Evolutionary conservation across 2,329 filamentous ascomycete genomes (phyloP).

Genomic region (Sporothrix mexicana): DNA sequence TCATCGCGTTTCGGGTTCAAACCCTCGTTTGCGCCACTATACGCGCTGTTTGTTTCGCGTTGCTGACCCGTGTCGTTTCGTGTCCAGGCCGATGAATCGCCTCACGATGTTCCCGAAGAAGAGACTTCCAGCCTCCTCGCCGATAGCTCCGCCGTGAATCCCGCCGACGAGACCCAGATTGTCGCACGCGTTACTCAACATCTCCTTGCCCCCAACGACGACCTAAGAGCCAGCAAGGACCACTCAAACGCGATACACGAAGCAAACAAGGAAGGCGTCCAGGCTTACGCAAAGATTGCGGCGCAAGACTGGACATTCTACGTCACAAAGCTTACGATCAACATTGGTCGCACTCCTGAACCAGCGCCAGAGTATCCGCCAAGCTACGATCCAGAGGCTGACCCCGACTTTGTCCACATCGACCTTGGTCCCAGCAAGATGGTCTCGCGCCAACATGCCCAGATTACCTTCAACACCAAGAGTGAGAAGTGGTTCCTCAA

Average conservation of each 20-base stretch:
- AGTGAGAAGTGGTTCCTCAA: slow-evolving; percentile 79
- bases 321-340: slow-evolving; percentile 74
- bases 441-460: slow-evolving; percentile 77
- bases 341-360: slow-evolving; percentile 75
- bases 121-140: slow-evolving; percentile 52
- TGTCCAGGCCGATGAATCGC: slow-evolving; percentile 49
- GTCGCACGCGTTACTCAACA: slow-evolving; percentile 62
- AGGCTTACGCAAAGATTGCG: slow-evolving; percentile 82
- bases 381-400: slow-evolving; percentile 52
- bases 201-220: slow-evolving; percentile 50
- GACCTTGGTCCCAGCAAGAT: slow-evolving; percentile 86
- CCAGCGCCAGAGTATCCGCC: slow-evolving; percentile 44
- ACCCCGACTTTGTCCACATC: slow-evolving; percentile 72
- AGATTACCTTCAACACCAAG: slow-evolving; percentile 73
- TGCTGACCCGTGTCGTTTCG: slow-evolving; percentile 21
- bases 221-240: slow-evolving; percentile 65
- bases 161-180: slow-evolving; percentile 61
- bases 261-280: slow-evolving; percentile 65
- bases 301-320: slow-evolving; percentile 86
- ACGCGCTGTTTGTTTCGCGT: slow-evolving; percentile 22
- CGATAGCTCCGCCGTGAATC: slow-evolving; percentile 48
- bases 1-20: not conserved
- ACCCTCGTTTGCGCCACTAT: slow-evolving; percentile 11
- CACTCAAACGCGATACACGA: slow-evolving; percentile 69
- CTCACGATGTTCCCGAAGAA: slow-evolving; percentile 54